These are phyloP conservation scores for Boletus tylopilopsis DNA, from an alignment of 768 basidiomycete species.

Conservation along the genomic window DNA sequence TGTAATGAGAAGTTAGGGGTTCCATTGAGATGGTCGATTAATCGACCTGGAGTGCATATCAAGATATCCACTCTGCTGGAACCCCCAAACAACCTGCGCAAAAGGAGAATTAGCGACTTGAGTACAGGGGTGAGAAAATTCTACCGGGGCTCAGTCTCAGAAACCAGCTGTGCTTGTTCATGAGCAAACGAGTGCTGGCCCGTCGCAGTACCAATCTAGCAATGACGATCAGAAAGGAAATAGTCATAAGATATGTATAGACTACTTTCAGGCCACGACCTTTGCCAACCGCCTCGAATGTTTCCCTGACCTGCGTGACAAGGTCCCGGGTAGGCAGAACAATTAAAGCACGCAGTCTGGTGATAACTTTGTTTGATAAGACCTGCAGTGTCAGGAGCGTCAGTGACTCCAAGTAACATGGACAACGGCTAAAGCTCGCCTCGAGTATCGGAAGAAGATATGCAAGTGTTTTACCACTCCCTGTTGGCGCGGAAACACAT, in stretches of 20 bases:
- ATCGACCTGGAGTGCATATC: conserved; percentile 91
- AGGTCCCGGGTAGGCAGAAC: conserved; percentile 94
- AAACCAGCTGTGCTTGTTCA: conserved; percentile 80
- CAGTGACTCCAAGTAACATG: not conserved
- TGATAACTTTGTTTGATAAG: conserved; percentile 69
- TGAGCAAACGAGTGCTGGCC: conserved; percentile 94
- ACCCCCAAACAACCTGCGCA: conserved; percentile 67
- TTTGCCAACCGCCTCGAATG: conserved; percentile 78
- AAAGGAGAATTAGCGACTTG: not conserved
- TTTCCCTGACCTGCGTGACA: conserved; percentile 88
- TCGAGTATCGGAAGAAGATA: conserved; percentile 93
- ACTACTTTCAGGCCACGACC: conserved; percentile 82
- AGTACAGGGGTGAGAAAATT: conserved; percentile 10
- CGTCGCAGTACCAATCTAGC: conserved; percentile 72
- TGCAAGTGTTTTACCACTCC: conserved; percentile 96
- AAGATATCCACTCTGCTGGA: conserved; percentile 91
- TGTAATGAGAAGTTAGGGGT: conserved; percentile 91
- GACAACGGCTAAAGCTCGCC: conserved; percentile 36
- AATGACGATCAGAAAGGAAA: conserved; percentile 3
- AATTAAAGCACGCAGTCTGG: conserved; percentile 81
- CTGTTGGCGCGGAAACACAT: conserved; percentile 95
- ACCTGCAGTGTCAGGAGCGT: conserved; percentile 40
- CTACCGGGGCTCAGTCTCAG: conserved; percentile 52
- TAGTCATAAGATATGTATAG: not conserved
- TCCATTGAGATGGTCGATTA: conserved; percentile 89